Evolutionary conservation across 176 grass and related monocot genomes (phyloP).

Genomic region (Themeda triandra): DNA sequence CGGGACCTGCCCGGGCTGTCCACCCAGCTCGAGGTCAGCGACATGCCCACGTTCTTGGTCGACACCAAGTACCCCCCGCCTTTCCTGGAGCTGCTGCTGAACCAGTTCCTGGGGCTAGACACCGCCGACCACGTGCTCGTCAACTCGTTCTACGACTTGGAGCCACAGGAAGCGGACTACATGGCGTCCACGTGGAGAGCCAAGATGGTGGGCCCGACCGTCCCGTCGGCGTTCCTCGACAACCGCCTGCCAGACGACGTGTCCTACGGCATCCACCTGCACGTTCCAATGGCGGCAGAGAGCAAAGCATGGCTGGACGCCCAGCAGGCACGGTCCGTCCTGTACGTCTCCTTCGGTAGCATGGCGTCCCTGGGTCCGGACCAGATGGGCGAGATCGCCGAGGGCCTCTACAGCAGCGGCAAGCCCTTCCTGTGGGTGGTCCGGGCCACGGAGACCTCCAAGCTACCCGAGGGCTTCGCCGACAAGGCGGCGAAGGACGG

Average conservation of each 20-base stretch:
- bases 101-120: constrained; percentile 50
- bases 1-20: constrained; percentile 36
- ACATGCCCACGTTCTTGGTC: constrained; percentile 50
- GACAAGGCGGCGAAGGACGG: not conserved
- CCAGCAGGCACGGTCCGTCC: constrained; percentile 17
- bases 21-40: constrained; percentile 3
- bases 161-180: constrained; percentile 46
- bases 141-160: constrained; percentile 70
- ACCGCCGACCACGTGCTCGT: constrained; percentile 62
- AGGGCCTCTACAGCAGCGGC: constrained; percentile 30
- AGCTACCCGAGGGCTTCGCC: constrained; percentile 11
- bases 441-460: constrained; percentile 11
- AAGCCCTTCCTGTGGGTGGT: constrained; percentile 71
- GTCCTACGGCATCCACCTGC: constrained; percentile 42
- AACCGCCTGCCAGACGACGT: constrained; percentile 18
- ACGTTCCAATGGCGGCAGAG: not conserved
- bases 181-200: constrained; percentile 13
- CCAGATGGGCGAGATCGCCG: constrained; percentile 46
- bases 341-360: constrained; percentile 69
- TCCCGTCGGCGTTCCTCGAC: constrained; percentile 40
- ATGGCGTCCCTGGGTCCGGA: not conserved
- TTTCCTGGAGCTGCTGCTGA: constrained; percentile 38
- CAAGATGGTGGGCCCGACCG: constrained; percentile 22
- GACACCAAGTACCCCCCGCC: not conserved
- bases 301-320: constrained; percentile 34